Evolutionary conservation across 768 basidiomycete genomes (phyloP), one percentile per base, ranked within the genome.

Genomic region (Hericium rajendrae): DNA sequence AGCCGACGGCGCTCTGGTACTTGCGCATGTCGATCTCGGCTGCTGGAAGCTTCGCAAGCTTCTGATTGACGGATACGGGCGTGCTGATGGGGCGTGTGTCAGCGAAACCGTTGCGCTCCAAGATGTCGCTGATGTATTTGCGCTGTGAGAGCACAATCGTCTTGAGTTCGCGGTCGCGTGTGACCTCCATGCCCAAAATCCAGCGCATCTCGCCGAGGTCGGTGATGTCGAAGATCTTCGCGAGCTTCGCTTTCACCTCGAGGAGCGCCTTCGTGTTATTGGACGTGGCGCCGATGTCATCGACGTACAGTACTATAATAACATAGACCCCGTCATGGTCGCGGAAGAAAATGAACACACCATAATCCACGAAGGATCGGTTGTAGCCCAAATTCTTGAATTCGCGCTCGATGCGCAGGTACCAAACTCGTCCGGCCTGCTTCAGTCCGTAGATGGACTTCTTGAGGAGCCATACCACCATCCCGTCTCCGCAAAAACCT

Each of bases 281-380:
- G 18, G 40, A 43, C n/a, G 40, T 4, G 18, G 18, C 13, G 38
- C 51, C 18, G 32, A 61, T 58, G 59, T 67, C 60, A 48, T 68
- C 65, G 5, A 67, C 68, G 37, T 67, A 60, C 20, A 65, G 51
- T 37, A 51, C 57, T 18, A 63, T 38, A 18, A 43, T 43, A 18
- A 43, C 13, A 10, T 43, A 13, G 40, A 13, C 40, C 12, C 40
- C 18, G 3, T 43, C 18, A 43, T 43, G 13, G 18, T 43, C 12
- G 13, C 18, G 40, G 67, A 63, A 38, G 50, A 32, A 11, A 58
- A 22, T 20, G 9, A 51, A 13, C 41, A 9, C 24, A 24, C 5
- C 26, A 5, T 0, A 9, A 22, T 24, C 46, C n/a, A 16, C 24
- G 24, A 24, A 24, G 24, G 24, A 24, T 24, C 24, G 24, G 24